phyloP scores from a whole-genome alignment of 345 rosid species.

The Acer yangbiense region DNA sequence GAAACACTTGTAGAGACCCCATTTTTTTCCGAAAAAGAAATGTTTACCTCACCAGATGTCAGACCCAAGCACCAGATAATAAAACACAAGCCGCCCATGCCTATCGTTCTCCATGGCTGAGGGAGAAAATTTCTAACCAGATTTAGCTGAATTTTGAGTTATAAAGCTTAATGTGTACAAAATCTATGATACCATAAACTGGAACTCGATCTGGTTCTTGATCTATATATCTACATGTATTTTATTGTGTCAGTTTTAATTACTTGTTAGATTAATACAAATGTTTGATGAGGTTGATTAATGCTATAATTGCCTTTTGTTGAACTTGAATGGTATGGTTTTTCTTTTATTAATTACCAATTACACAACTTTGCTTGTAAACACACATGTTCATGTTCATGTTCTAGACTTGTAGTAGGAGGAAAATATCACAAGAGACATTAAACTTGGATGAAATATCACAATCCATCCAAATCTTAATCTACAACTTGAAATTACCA shows the following conservation, averaged over 20 bases:
- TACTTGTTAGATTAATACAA: neutral
- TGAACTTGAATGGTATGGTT: no score
- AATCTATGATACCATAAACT: slow-evolving; percentile 25
- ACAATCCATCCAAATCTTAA: neutral
- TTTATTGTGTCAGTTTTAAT: slow-evolving; percentile 6
- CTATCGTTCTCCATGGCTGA: slow-evolving; percentile 18
- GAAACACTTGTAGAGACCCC: slow-evolving; percentile 41
- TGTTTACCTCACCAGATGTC: slow-evolving; percentile 26
- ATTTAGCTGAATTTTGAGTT: slow-evolving; percentile 33
- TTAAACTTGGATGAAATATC: neutral
- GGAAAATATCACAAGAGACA: neutral
- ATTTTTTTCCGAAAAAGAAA: slow-evolving; percentile 47
- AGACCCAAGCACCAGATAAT: slow-evolving; percentile 33
- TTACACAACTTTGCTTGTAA: no score
- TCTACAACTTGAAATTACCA: slow-evolving; percentile 7
- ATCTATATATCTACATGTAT: slow-evolving; percentile 26
- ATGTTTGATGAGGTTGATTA: neutral
- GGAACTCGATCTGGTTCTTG: slow-evolving; percentile 30
- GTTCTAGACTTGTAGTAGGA: no score
- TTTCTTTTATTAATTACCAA: no score
- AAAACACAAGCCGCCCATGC: slow-evolving; percentile 17
- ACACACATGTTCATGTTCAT: no score
- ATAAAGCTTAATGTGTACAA: slow-evolving; percentile 41
- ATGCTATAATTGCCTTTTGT: no score
- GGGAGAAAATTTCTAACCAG: slow-evolving; percentile 32